Evolutionary conservation across 108 stramenopile species (phyloP).

Genomic region (Pseudonitzschia pungens): DNA sequence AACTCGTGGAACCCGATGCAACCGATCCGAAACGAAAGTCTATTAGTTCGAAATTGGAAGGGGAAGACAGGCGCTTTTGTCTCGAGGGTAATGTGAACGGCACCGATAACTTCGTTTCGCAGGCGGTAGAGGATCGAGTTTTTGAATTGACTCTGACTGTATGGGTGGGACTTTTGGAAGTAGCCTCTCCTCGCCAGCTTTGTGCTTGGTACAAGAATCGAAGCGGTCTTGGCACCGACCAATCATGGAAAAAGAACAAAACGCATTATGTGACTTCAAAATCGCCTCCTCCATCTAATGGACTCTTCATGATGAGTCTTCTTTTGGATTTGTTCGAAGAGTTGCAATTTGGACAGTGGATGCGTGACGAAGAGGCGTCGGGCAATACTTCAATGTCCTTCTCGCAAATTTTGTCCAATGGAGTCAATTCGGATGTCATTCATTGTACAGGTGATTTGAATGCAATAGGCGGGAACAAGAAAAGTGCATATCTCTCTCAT

Average conservation of each 20-base stretch:
- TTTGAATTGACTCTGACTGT: slow-evolving; percentile 12
- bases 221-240: slow-evolving; percentile 1
- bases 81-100: too few relatives aligned
- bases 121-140: background rate
- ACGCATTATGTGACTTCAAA: background rate
- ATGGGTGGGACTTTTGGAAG: slow-evolving; percentile 5
- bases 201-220: slow-evolving; percentile 25
- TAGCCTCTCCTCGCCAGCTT: slow-evolving; percentile 5
- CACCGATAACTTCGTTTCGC: background rate
- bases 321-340: slow-evolving; percentile 33
- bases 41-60: background rate
- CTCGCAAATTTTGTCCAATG: background rate
- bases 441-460: background rate
- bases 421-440: background rate
- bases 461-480: background rate
- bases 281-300: slow-evolving; percentile 8
- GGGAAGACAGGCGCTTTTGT: background rate
- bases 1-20: background rate
- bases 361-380: background rate
- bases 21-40: background rate
- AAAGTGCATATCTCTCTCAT: background rate
- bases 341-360: slow-evolving; percentile 4
- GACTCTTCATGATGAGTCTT: slow-evolving; percentile 13
- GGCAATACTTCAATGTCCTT: slow-evolving; percentile 10
- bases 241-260: slow-evolving; percentile 10